Evolutionary conservation across 2,329 filamentous ascomycete species (phyloP).

Genomic region (Anisogramma anomala): DNA sequence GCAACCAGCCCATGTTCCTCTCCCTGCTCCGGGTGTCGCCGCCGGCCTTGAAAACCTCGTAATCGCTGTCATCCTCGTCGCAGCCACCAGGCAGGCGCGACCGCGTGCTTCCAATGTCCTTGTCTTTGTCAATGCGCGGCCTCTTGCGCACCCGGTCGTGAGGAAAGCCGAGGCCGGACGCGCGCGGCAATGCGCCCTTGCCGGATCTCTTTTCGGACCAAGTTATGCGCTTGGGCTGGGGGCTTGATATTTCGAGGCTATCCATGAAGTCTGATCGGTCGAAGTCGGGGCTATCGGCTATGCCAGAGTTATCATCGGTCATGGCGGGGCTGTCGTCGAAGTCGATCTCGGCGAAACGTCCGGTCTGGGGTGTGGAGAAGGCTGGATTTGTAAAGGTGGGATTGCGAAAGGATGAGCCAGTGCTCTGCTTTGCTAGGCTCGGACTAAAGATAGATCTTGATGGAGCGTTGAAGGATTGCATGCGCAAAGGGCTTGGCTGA

Average conservation of each 20-base stretch:
- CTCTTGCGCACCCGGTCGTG: slow-evolving; percentile 41
- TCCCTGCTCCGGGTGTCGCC: slow-evolving; percentile 20
- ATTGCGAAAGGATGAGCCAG: slow-evolving; percentile 47
- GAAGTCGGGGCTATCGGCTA: slow-evolving; percentile 40
- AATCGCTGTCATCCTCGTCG: slow-evolving; percentile 38
- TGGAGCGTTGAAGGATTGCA: slow-evolving; percentile 27
- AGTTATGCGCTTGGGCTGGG: slow-evolving; percentile 21
- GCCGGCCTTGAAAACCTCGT: slow-evolving; percentile 19
- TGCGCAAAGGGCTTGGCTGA: slow-evolving; percentile 23
- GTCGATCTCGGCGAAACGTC: slow-evolving; percentile 43
- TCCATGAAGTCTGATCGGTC: slow-evolving; percentile 27
- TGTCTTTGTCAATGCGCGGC: slow-evolving; percentile 39
- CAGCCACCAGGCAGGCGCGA: slow-evolving; percentile 34
- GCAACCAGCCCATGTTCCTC: slow-evolving; percentile 26
- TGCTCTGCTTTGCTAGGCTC: slow-evolving; percentile 28
- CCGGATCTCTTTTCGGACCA: slow-evolving; percentile 35
- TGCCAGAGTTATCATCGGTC: slow-evolving; percentile 43
- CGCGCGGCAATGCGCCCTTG: slow-evolving; percentile 50
- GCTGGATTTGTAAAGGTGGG: slow-evolving; percentile 36
- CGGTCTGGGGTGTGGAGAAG: slow-evolving; percentile 44
- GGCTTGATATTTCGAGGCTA: slow-evolving; percentile 1
- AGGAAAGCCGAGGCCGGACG: slow-evolving; percentile 28
- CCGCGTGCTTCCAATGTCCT: slow-evolving; percentile 39
- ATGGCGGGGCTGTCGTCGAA: slow-evolving; percentile 49
- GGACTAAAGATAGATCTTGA: slow-evolving; percentile 37